phyloP scores from a whole-genome alignment of 768 basidiomycete genomes.

The Erythrobasidium yunnanense region DNA sequence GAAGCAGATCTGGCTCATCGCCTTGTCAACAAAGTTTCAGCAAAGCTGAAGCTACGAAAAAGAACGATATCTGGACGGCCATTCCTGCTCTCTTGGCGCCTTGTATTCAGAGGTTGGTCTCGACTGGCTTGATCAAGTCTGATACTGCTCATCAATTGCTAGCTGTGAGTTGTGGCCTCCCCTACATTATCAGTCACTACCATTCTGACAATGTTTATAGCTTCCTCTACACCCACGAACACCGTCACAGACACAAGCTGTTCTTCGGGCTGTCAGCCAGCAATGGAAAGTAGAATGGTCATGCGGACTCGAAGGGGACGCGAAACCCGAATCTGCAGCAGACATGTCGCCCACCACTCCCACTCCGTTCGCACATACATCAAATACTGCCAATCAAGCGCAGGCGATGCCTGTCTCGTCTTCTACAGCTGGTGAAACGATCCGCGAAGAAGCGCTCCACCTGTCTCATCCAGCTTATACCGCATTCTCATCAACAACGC shows the following conservation, averaged over 20 bases:
- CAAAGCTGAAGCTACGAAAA: background rate
- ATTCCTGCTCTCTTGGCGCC: conserved; percentile 32
- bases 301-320: conserved; percentile 4
- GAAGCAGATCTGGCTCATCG: conserved; percentile 1
- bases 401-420: too few relatives aligned
- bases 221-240: conserved; percentile 35
- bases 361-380: too few relatives aligned
- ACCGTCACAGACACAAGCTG: conserved; percentile 30
- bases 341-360: conserved; percentile 6
- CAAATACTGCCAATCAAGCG: too few relatives aligned
- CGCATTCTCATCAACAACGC: conserved; percentile 15
- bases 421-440: too few relatives aligned
- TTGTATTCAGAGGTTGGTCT: conserved; percentile 38
- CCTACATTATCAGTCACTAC: too few relatives aligned
- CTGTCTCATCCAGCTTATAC: conserved; percentile 27
- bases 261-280: conserved; percentile 27
- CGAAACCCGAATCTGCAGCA: background rate
- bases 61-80: conserved; percentile 35
- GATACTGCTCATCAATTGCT: conserved; percentile 36
- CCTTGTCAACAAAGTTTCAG: background rate
- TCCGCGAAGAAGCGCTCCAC: background rate
- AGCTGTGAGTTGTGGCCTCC: conserved; percentile 15
- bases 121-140: conserved; percentile 35
- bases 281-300: conserved; percentile 33
- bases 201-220: too few relatives aligned